Evolutionary conservation across 202 grass and related monocot species (phyloP).

Genomic region (Brachypodium distachyon): DNA sequence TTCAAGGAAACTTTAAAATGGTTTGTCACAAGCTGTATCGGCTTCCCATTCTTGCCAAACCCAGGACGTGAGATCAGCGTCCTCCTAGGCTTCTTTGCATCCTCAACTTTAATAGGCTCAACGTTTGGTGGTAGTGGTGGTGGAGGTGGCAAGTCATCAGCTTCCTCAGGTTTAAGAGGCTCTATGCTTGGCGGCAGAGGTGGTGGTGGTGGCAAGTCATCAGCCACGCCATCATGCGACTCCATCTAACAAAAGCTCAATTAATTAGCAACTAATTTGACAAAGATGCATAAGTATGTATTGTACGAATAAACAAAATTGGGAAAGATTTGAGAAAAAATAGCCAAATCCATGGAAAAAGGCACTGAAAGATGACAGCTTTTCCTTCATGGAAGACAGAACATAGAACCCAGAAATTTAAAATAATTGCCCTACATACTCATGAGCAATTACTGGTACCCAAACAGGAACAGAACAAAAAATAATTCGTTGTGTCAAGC

Average conservation of each 20-base stretch:
- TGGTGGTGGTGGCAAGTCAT: conserved; percentile 50
- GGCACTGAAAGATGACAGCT: not conserved
- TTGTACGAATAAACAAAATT: too few species aligned
- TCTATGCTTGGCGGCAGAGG: conserved; percentile 6
- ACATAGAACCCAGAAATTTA: not conserved
- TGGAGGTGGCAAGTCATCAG: conserved; percentile 42
- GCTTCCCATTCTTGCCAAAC: conserved; percentile 41
- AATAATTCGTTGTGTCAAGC: too few species aligned
- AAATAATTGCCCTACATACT: too few species aligned
- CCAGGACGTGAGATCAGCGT: conserved; percentile 30
- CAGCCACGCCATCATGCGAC: not conserved
- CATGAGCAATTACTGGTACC: too few species aligned
- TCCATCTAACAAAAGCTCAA: conserved; percentile 18
- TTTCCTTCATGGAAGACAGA: not conserved
- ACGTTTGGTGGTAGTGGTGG: conserved; percentile 18
- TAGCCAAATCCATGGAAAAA: not conserved
- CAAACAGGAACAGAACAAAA: too few species aligned
- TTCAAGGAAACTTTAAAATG: conserved; percentile 62
- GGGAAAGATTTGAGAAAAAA: not conserved
- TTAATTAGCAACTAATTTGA: not conserved
- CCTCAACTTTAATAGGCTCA: conserved; percentile 32
- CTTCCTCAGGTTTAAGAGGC: conserved; percentile 31
- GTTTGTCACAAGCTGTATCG: conserved; percentile 41
- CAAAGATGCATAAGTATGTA: too few species aligned
- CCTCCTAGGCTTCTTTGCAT: conserved; percentile 38